Percentiles rank a stretch among this genome's conserved stretches.
Conservation (phyloP, 1,139 yeast species). For the Saccharomycopsis hybrid region DNA sequence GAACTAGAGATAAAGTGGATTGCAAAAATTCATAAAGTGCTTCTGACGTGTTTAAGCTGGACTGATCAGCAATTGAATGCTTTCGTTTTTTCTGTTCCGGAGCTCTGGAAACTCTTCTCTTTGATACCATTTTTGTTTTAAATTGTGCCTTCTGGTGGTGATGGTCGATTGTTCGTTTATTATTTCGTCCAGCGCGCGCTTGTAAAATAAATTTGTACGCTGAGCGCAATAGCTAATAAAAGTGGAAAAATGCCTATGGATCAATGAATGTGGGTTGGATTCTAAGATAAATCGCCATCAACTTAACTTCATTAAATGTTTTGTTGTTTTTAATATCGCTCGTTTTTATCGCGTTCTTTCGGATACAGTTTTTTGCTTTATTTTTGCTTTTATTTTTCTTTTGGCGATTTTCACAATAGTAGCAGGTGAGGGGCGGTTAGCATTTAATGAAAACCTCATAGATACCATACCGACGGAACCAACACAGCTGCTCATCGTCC, state of each 20-base stretch:
- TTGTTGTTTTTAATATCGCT: neutral
- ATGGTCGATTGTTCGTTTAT: too few relatives aligned
- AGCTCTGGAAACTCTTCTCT: constrained; percentile 11
- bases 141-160: neutral
- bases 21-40: constrained; percentile 25
- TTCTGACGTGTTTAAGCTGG: neutral
- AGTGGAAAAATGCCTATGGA: too few relatives aligned
- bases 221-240: too few relatives aligned
- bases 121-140: constrained; percentile 10
- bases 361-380: neutral
- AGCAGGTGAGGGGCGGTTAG: too few relatives aligned
- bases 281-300: too few relatives aligned
- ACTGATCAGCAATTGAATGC: neutral
- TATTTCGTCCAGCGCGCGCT: too few relatives aligned
- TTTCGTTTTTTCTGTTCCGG: constrained; percentile 7
- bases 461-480: too few relatives aligned
- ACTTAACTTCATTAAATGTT: neutral
- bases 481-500: too few relatives aligned
- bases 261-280: too few relatives aligned
- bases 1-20: constrained; percentile 27
- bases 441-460: too few relatives aligned
- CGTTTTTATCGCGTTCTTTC: neutral
- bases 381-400: neutral
- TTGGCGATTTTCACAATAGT: neutral
- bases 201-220: too few relatives aligned